phyloP scores from a whole-genome alignment of 129 eudicot genomes.

The Flaveria robusta region DNA sequence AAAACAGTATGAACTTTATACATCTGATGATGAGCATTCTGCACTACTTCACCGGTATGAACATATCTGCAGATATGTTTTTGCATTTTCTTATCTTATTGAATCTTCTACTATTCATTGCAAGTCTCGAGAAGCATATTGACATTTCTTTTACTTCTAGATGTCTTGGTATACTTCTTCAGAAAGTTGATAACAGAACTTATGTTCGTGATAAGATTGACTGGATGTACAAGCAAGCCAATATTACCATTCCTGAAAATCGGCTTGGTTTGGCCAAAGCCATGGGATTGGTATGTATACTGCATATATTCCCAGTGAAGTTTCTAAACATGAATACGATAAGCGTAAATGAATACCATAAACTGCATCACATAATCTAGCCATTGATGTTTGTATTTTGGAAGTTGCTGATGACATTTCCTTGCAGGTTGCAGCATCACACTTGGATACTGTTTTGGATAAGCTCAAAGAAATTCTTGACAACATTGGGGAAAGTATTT shows the following conservation, averaged over 20 bases:
- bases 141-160: conserved; percentile 40
- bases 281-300: conserved; percentile 78
- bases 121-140: conserved; percentile 21
- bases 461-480: conserved; percentile 90
- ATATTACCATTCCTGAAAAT: conserved; percentile 78
- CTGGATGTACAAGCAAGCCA: conserved; percentile 84
- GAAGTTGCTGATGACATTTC: conserved; percentile 14
- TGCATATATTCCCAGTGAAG: conserved; percentile 1
- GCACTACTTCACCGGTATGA: conserved; percentile 93
- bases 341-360: not conserved
- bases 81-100: conserved; percentile 12
- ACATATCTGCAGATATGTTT: conserved; percentile 3
- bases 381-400: conserved; percentile 7
- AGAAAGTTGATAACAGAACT: conserved; percentile 78
- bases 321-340: not conserved
- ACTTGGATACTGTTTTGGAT: conserved; percentile 91
- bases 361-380: conserved; percentile 12
- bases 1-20: conserved; percentile 83
- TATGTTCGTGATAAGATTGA: conserved; percentile 92
- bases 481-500: conserved; percentile 75
- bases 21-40: conserved; percentile 85
- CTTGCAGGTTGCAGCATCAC: conserved; percentile 94
- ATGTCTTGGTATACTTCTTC: conserved; percentile 96
- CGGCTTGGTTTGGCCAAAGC: conserved; percentile 97
- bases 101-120: conserved; percentile 1